Evolutionary conservation across 768 basidiomycete genomes (phyloP).

Genomic region (Pleurotus citrinopileatus): DNA sequence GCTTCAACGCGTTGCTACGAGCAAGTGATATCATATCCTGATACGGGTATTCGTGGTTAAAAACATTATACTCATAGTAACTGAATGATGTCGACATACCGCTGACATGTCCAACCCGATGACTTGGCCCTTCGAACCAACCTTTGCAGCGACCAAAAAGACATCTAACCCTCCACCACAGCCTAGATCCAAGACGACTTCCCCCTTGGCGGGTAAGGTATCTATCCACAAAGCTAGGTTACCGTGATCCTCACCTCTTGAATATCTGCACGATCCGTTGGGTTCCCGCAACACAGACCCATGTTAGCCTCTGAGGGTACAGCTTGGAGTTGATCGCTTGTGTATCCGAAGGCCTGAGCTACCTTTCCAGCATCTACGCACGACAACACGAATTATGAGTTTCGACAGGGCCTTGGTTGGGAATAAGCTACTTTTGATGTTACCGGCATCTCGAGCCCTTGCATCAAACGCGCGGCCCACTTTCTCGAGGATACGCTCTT

Average conservation of each 20-base stretch:
- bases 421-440: neutral
- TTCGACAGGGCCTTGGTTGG: neutral
- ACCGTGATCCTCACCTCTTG: conserved; percentile 33
- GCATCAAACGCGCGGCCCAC: neutral
- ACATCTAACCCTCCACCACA: conserved; percentile 57
- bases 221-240: neutral
- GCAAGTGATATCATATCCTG: conserved; percentile 53
- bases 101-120: conserved; percentile 54
- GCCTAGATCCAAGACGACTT: conserved; percentile 54
- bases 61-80: neutral
- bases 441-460: neutral
- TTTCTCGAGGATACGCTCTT: neutral
- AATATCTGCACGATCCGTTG: conserved; percentile 41
- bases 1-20: conserved; percentile 38
- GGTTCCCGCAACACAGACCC: conserved; percentile 56
- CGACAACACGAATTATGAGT: neutral
- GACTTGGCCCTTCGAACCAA: conserved; percentile 45
- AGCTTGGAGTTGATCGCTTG: conserved; percentile 35
- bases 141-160: conserved; percentile 47
- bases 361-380: conserved; percentile 28
- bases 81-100: conserved; percentile 28
- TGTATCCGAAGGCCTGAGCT: conserved; percentile 48
- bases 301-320: conserved; percentile 43
- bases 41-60: neutral
- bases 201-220: conserved; percentile 39